Evolutionary conservation across 73 alveolate genomes (phyloP), one percentile per base, ranked within the genome.

Genomic region (Symbiodinium pilosum): DNA sequence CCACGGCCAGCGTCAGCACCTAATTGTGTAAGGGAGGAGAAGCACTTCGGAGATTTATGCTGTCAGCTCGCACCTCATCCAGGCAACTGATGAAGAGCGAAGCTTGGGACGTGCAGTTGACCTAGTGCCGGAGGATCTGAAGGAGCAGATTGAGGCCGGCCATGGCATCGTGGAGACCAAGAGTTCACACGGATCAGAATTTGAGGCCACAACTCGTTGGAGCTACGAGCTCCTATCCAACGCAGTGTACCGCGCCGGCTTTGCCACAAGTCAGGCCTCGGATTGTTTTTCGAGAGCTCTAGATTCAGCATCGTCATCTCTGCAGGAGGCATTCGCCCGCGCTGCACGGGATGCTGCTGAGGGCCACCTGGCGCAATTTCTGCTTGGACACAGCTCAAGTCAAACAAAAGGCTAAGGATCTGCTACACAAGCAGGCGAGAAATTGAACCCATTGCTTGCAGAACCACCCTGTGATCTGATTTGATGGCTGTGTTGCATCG

Each of bases 181-280:
- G 28, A 16, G 28, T 16, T 51, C 68, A 16, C 68, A 51, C 16
- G 39, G 7, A 3, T 6, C 41, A 28, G 28, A 69, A 28, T n/a
- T 40, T 2, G 83, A 92, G 87, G 99, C 83, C 44, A 52, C 93
- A 52, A 75, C 14, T 34, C 89, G 73, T 51, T 93, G 93, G 93
- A 77, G 86, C 44, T 93, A 93, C 51, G 85, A 81, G 26, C 26
- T 77, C 71, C 99, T 93, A 20, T 77, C 92, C 86, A 93, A 93
- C 71, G 99, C 89, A 12, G 99, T 93, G 43, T 93, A 93, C 73
- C 92, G 99, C 12, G 92, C 93, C 0, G 99, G 99, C 81, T 93
- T 93, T 42, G 91, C 99, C 44, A 93, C 99, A 34, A 75, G 69
- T 44, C 99, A 93, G 87, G 92, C 54, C 73, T 54, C 36, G 16